These are phyloP conservation scores for Mycena alexandri DNA, from an alignment of 768 basidiomycete species.

Conservation along the genomic window DNA sequence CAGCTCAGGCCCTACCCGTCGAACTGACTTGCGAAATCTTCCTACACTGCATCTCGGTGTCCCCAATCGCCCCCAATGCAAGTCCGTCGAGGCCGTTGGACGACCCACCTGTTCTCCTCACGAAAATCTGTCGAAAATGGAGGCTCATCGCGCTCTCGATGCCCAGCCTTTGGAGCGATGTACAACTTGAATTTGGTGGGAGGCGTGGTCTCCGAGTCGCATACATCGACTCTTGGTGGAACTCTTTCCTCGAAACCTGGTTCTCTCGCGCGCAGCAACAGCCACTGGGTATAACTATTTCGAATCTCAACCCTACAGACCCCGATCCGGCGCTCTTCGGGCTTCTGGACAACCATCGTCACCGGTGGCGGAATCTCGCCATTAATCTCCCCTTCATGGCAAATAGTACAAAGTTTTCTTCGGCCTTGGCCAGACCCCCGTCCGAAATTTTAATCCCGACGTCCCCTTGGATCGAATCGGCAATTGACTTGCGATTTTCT, in stretches of 20 bases:
- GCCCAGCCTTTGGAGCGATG: constrained; percentile 16
- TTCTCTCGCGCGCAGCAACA: constrained; percentile 14
- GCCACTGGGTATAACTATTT: constrained; percentile 17
- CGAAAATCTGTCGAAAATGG: constrained; percentile 23
- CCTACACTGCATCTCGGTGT: constrained; percentile 1
- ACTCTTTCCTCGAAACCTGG: constrained; percentile 18
- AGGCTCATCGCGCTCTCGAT: constrained; percentile 16
- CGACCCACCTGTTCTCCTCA: constrained; percentile 1
- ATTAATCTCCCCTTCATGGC: constrained; percentile 20
- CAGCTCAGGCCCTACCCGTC: constrained; percentile 21
- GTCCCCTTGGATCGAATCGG: too few relatives aligned
- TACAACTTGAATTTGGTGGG: constrained; percentile 13
- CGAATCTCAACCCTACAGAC: constrained; percentile 6
- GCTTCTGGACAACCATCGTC: constrained; percentile 15
- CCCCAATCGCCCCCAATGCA: background rate
- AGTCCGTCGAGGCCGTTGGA: background rate
- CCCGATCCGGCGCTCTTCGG: constrained; percentile 8
- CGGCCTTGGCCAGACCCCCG: too few relatives aligned
- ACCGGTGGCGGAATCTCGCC: constrained; percentile 13
- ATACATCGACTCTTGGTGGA: constrained; percentile 23
- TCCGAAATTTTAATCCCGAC: too few relatives aligned
- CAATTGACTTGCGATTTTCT: too few relatives aligned
- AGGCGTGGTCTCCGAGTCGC: background rate
- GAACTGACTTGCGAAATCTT: constrained; percentile 32
- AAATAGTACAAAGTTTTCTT: too few relatives aligned